phyloP scores from a whole-genome alignment of 805 yeast species.

The Maudiozyma bulderi region DNA sequence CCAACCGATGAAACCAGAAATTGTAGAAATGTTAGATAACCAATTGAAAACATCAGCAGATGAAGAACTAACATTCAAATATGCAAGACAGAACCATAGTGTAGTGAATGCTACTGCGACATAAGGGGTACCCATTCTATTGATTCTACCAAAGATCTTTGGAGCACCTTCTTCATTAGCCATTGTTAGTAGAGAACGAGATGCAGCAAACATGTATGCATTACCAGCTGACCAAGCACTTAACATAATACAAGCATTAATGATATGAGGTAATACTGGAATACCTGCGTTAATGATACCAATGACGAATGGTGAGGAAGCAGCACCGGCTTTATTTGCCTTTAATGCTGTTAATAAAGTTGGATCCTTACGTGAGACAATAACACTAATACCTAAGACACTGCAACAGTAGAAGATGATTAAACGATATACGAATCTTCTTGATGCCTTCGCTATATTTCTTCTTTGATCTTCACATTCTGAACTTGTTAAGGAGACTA shows the following conservation, averaged over 20 bases:
- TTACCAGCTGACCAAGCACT: conserved; percentile 44
- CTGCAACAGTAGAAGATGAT: conserved; percentile 51
- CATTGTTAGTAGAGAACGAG: conserved; percentile 38
- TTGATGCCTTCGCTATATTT: conserved; percentile 53
- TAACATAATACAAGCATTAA: conserved; percentile 51
- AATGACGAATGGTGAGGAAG: conserved; percentile 58
- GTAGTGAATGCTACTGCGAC: conserved; percentile 16
- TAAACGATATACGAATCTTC: conserved; percentile 51
- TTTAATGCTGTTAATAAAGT: conserved; percentile 38
- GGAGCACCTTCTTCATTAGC: conserved; percentile 46
- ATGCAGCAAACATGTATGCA: conserved; percentile 46
- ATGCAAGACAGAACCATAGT: conserved; percentile 37
- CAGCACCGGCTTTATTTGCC: conserved; percentile 47
- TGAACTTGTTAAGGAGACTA: conserved; percentile 48
- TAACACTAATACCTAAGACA: conserved; percentile 48
- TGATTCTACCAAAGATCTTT: conserved; percentile 37
- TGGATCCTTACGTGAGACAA: conserved; percentile 45
- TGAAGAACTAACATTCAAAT: conserved; percentile 44
- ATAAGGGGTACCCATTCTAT: conserved; percentile 49
- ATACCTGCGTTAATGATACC: conserved; percentile 58
- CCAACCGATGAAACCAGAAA: conserved; percentile 63
- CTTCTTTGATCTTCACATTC: conserved; percentile 52
- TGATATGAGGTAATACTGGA: conserved; percentile 47
- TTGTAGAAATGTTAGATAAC: conserved; percentile 56
- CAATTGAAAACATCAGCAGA: conserved; percentile 50